Percentiles rank a stretch among this genome's conserved stretches.
These are phyloP conservation scores for Fusarium nurragi DNA, from an alignment of 2,329 filamentous ascomycete genomes.

Conservation along the genomic window DNA sequence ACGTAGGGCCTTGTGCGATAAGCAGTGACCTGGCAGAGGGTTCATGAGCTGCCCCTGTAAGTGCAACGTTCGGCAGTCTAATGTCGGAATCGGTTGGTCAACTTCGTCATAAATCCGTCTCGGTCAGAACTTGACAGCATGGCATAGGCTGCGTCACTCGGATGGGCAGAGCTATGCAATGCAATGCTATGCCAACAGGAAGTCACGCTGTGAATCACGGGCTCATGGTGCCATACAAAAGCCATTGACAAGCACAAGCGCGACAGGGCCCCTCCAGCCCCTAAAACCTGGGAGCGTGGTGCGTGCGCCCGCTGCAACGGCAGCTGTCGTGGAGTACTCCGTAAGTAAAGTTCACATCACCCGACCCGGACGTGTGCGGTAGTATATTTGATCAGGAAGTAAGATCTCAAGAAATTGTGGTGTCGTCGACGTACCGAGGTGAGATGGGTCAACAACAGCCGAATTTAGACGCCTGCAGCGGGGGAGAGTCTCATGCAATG, in stretches of 20 bases:
- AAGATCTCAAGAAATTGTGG: slow-evolving; percentile 13
- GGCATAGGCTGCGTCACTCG: slow-evolving; percentile 37
- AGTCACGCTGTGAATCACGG: slow-evolving; percentile 28
- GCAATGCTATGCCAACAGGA: slow-evolving; percentile 20
- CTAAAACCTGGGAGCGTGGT: slow-evolving; percentile 10
- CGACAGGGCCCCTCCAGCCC: background rate
- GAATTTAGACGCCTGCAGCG: slow-evolving; percentile 30
- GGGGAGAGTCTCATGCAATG: slow-evolving; percentile 28
- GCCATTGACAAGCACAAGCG: slow-evolving; percentile 24
- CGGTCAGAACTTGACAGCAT: slow-evolving; percentile 15
- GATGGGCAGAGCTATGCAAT: slow-evolving; percentile 22
- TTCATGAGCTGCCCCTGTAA: background rate
- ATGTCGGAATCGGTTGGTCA: slow-evolving; percentile 17
- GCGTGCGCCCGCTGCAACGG: slow-evolving; percentile 36
- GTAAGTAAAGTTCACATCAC: slow-evolving; percentile 12
- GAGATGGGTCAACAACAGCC: slow-evolving; percentile 4
- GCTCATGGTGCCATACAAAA: slow-evolving; percentile 37
- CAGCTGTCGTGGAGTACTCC: slow-evolving; percentile 37
- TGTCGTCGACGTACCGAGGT: slow-evolving; percentile 18
- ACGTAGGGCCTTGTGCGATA: slow-evolving; percentile 1
- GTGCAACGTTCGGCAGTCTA: slow-evolving; percentile 8
- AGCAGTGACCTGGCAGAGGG: slow-evolving; percentile 12
- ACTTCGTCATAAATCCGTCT: slow-evolving; percentile 18
- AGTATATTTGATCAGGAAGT: slow-evolving; percentile 17
- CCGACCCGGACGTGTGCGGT: slow-evolving; percentile 8